Conservation (phyloP, 345 rosid genomes). For the Iberis pinnata region DNA sequence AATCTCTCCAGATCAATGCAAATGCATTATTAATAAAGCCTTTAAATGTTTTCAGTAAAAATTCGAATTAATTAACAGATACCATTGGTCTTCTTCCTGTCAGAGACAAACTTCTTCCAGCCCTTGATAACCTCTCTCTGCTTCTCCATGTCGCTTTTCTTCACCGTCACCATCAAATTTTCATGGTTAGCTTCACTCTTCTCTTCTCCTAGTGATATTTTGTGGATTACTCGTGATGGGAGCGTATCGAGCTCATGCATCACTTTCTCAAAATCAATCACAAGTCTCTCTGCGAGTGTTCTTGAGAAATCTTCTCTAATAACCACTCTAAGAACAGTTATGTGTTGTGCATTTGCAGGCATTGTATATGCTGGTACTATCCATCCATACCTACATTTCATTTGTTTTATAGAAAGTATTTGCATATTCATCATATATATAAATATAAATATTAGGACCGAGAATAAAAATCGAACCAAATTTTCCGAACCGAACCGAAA, state of each 20-base stretch:
- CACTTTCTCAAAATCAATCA: slow-evolving; percentile 66
- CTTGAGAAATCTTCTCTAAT: slow-evolving; percentile 77
- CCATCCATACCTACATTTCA: slow-evolving; percentile 52
- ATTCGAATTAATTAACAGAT: slow-evolving; percentile 28
- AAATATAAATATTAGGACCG: too few species aligned
- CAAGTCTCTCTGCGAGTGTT: slow-evolving; percentile 57
- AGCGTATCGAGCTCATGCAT: slow-evolving; percentile 61
- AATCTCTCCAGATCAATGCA: slow-evolving; percentile 20
- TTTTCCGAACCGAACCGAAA: too few species aligned
- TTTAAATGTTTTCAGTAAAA: not conserved
- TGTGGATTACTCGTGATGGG: slow-evolving; percentile 46
- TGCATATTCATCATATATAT: not conserved
- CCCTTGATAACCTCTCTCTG: slow-evolving; percentile 45
- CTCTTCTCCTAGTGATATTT: slow-evolving; percentile 27
- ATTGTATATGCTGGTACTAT: slow-evolving; percentile 83
- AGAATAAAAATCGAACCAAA: too few species aligned
- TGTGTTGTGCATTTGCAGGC: slow-evolving; percentile 77
- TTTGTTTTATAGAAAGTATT: not conserved
- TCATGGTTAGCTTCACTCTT: slow-evolving; percentile 23
- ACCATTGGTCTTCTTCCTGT: slow-evolving; percentile 34
- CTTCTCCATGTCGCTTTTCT: slow-evolving; percentile 47
- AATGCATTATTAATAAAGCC: slow-evolving; percentile 18
- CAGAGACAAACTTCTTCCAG: slow-evolving; percentile 50
- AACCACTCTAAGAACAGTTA: slow-evolving; percentile 77
- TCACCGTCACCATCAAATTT: slow-evolving; percentile 28